These are phyloP conservation scores for Panaeolus papilionaceus DNA, from an alignment of 768 basidiomycete species.

Conservation along the genomic window DNA sequence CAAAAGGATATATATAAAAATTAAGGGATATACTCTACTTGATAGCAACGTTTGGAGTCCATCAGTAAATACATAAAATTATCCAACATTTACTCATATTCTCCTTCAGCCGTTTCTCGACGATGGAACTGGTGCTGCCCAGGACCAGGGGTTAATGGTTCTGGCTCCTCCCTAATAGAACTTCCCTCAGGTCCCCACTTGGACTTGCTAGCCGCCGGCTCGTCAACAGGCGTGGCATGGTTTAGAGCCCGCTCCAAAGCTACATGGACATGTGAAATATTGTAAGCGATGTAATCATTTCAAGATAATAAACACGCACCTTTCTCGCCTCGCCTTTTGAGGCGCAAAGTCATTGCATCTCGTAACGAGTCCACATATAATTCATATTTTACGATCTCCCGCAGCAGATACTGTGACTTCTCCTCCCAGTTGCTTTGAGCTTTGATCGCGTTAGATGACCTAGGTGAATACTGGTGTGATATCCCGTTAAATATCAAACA, in stretches of 20 bases:
- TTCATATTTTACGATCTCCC: conserved; percentile 95
- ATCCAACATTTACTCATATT: conserved; percentile 28
- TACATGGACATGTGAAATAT: conserved; percentile 10
- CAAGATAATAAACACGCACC: conserved; percentile 35
- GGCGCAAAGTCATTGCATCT: conserved; percentile 79
- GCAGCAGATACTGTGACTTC: conserved; percentile 86
- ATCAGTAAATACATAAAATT: conserved; percentile 15
- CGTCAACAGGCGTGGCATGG: conserved; percentile 28
- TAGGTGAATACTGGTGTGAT: conserved; percentile 71
- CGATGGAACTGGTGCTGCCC: conserved; percentile 32
- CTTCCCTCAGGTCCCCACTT: conserved; percentile 24
- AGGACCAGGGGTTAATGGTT: conserved; percentile 30
- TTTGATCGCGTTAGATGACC: conserved; percentile 74
- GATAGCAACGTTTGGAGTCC: conserved; percentile 10
- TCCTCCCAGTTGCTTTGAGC: conserved; percentile 92
- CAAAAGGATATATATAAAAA: conserved; percentile 24
- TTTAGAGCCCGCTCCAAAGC: conserved; percentile 36
- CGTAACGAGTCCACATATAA: conserved; percentile 93
- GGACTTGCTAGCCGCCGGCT: conserved; percentile 23
- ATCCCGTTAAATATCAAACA: conserved; percentile 23
- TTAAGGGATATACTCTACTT: conserved; percentile 20
- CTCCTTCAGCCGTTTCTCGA: conserved; percentile 34
- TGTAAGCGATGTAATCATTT: background rate
- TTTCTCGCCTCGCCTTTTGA: conserved; percentile 93
- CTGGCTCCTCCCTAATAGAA: conserved; percentile 29